Conservation (phyloP, 768 basidiomycete species). For the Symmetrospora coprosmae region DNA sequence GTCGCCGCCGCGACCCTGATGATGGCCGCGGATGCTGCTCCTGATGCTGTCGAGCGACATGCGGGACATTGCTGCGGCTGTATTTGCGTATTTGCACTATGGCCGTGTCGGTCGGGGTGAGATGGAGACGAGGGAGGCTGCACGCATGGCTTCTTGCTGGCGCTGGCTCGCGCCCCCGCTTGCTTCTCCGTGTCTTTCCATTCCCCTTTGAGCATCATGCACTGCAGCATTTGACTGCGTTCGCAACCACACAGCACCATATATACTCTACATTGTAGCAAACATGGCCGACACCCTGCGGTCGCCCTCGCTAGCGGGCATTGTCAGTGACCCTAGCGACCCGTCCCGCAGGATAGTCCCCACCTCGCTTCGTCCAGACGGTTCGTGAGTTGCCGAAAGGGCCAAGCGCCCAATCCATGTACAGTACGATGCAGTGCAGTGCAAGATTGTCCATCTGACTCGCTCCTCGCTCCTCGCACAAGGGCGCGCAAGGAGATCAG, state of each 20-base stretch:
- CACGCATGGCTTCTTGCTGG: not conserved
- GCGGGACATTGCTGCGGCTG: too few relatives aligned
- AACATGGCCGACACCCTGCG: not conserved
- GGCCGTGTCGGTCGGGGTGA: too few relatives aligned
- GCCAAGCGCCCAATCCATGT: not conserved
- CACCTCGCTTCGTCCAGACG: not conserved
- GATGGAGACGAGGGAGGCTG: not conserved
- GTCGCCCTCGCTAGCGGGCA: constrained; percentile 1
- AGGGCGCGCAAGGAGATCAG: constrained; percentile 4
- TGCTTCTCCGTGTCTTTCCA: not conserved
- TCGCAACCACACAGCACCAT: not conserved
- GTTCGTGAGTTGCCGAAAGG: constrained; percentile 4
- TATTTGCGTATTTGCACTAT: too few relatives aligned
- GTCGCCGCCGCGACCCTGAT: too few relatives aligned
- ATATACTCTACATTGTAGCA: not conserved
- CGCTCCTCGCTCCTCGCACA: not conserved
- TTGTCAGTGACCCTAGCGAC: constrained; percentile 4
- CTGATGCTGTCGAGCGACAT: too few relatives aligned
- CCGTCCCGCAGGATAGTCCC: constrained; percentile 1
- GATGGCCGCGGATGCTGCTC: too few relatives aligned
- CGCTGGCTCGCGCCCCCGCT: not conserved
- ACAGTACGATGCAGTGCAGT: not conserved
- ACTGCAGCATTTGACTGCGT: not conserved
- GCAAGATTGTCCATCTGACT: not conserved
- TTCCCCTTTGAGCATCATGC: not conserved